Evolutionary conservation across 768 basidiomycete genomes (phyloP).

Genomic region (Pulveroboletus sp.): DNA sequence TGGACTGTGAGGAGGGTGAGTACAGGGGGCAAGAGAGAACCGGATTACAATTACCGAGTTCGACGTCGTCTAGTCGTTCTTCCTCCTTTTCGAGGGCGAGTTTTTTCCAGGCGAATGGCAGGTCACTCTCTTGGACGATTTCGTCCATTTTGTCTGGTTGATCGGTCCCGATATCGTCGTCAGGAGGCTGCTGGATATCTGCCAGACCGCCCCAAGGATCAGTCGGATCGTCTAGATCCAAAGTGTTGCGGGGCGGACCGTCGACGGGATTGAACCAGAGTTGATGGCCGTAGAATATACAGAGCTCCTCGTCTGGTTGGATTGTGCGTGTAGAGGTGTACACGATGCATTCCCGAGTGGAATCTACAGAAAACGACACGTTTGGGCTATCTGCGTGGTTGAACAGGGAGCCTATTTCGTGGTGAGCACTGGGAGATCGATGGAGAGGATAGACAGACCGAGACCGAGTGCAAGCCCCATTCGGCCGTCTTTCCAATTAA

Average conservation of each 20-base stretch:
- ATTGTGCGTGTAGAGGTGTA: conserved; percentile 58
- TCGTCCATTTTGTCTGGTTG: conserved; percentile 30
- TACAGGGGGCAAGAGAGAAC: neutral
- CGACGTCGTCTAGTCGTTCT: conserved; percentile 56
- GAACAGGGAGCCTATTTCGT: conserved; percentile 71
- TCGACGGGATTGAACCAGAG: conserved; percentile 60
- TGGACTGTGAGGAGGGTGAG: conserved; percentile 41
- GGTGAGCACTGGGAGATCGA: neutral
- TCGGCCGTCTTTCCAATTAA: conserved; percentile 68
- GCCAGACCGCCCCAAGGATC: conserved; percentile 10
- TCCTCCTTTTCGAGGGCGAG: conserved; percentile 55
- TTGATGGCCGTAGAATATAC: conserved; percentile 72
- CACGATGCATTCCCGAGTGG: conserved; percentile 53
- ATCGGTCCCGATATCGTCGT: neutral
- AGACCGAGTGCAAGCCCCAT: conserved; percentile 81
- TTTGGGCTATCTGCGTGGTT: conserved; percentile 75
- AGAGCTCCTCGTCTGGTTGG: conserved; percentile 65
- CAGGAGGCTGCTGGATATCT: conserved; percentile 1
- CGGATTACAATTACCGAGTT: conserved; percentile 24
- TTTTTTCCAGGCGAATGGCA: conserved; percentile 67
- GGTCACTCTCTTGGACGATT: conserved; percentile 51
- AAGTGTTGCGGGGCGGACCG: neutral
- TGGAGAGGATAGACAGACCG: conserved; percentile 41
- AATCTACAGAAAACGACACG: conserved; percentile 60
- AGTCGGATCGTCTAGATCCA: neutral